A percentile compares a stretch with the other conserved stretches of the same genome.
These are phyloP conservation scores for Lachancea lanzarotensis DNA, from an alignment of 805 yeast genomes.

Conservation along the genomic window DNA sequence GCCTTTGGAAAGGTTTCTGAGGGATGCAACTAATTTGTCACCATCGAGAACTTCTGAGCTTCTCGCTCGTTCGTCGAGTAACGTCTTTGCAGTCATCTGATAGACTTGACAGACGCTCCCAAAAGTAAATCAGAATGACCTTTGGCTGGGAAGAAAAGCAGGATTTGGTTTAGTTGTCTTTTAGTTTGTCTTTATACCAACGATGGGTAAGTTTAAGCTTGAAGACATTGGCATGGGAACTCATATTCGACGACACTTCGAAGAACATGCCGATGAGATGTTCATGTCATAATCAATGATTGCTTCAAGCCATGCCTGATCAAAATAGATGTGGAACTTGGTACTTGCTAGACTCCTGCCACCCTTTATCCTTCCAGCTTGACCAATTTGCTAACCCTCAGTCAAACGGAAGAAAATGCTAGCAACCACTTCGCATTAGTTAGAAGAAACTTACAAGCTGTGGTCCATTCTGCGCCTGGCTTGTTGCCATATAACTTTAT, in stretches of 20 bases:
- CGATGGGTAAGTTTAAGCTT: too few species aligned
- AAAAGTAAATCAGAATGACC: too few species aligned
- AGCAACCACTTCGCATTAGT: slow-evolving; percentile 82
- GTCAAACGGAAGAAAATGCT: slow-evolving; percentile 55
- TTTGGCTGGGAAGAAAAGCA: too few species aligned
- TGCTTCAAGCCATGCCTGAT: too few species aligned
- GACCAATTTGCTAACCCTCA: not conserved
- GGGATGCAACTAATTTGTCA: not conserved
- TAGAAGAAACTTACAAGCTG: slow-evolving; percentile 74
- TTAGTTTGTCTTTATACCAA: too few species aligned
- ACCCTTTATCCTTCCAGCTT: not conserved
- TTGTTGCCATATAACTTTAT: slow-evolving; percentile 59
- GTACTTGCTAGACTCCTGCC: not conserved
- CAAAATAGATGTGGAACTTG: too few species aligned
- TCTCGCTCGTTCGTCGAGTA: slow-evolving; percentile 2
- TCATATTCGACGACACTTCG: too few species aligned
- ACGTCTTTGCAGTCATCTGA: slow-evolving; percentile 4
- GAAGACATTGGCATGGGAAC: too few species aligned
- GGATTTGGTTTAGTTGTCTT: too few species aligned
- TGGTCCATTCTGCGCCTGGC: slow-evolving; percentile 79
- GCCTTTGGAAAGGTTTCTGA: slow-evolving; percentile 62
- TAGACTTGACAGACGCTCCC: not conserved
- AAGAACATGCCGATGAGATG: too few species aligned
- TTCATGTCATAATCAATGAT: not conserved
- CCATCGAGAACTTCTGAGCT: not conserved